Percentiles rank a stretch among this genome's conserved stretches.
phyloP scores from a whole-genome alignment of 2,329 filamentous ascomycete genomes.

The Acrodontium crateriforme region DNA sequence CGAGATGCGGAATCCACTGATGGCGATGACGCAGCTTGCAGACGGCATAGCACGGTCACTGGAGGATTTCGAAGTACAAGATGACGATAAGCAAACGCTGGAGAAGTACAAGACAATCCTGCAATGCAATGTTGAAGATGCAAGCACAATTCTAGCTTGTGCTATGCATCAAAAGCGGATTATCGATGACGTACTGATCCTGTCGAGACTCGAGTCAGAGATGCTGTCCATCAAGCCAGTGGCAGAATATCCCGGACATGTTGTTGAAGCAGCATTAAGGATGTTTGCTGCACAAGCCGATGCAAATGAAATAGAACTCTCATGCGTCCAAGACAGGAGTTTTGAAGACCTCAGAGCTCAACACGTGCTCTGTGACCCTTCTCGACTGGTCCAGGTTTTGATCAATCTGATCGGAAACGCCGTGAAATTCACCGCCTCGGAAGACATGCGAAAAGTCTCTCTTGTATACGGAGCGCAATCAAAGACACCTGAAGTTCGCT shows the following conservation, averaged over 20 bases:
- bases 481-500: slow-evolving; percentile 2
- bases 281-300: slow-evolving; percentile 27
- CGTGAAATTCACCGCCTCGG: slow-evolving; percentile 26
- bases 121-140: slow-evolving; percentile 11
- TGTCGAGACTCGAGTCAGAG: slow-evolving; percentile 25
- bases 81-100: slow-evolving; percentile 20
- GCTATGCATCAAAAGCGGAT: slow-evolving; percentile 24
- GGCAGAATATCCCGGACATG: slow-evolving; percentile 19
- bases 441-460: slow-evolving; percentile 2
- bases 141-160: slow-evolving; percentile 19
- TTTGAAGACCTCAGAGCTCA: slow-evolving; percentile 1
- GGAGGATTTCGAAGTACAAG: slow-evolving; percentile 8
- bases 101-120: slow-evolving; percentile 2
- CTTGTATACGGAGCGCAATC: slow-evolving; percentile 5
- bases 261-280: slow-evolving; percentile 21
- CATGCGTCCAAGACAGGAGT: slow-evolving; percentile 4
- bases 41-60: slow-evolving; percentile 23
- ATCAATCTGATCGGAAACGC: slow-evolving; percentile 26
- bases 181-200: slow-evolving; percentile 34
- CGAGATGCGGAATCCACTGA: slow-evolving; percentile 31
- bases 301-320: slow-evolving; percentile 19
- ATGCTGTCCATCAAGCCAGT: slow-evolving; percentile 25
- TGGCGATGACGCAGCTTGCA: slow-evolving; percentile 29
- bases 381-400: slow-evolving; percentile 21
- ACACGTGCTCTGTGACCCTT: slow-evolving; percentile 13